phyloP scores from a whole-genome alignment of 2,329 filamentous ascomycete genomes.

The Aspergillus transmontanensis region DNA sequence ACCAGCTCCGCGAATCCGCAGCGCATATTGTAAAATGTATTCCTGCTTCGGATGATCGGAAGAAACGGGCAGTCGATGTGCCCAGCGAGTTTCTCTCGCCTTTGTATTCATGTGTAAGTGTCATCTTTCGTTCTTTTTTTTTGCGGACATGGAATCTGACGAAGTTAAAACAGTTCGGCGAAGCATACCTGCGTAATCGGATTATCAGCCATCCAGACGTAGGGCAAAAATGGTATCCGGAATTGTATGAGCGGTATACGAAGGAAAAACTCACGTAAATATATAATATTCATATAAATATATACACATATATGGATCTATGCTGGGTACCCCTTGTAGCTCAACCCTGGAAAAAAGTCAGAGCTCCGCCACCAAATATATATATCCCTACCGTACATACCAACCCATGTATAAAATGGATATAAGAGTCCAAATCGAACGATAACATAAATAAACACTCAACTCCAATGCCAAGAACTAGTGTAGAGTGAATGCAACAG shows the following conservation, averaged over 20 bases:
- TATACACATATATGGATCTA: too few species aligned
- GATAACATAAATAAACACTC: background rate
- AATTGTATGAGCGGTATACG: conserved; percentile 33
- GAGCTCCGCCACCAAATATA: background rate
- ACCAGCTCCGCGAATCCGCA: conserved; percentile 37
- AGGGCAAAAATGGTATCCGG: conserved; percentile 38
- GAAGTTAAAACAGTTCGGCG: conserved; percentile 30
- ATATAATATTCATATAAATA: background rate
- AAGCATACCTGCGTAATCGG: conserved; percentile 40
- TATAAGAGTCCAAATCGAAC: background rate
- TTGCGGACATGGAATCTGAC: background rate
- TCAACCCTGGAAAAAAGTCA: background rate
- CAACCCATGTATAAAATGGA: background rate
- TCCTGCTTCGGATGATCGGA: conserved; percentile 32
- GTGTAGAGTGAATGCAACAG: background rate
- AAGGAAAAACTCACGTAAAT: conserved; percentile 20
- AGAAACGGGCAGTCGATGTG: conserved; percentile 37
- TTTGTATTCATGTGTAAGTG: conserved; percentile 37
- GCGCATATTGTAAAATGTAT: conserved; percentile 34
- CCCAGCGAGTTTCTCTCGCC: conserved; percentile 42
- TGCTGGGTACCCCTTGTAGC: background rate
- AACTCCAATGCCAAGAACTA: background rate
- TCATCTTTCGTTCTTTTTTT: rapidly evolving
- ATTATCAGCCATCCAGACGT: conserved; percentile 42
- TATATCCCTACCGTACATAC: too few species aligned